A percentile compares a stretch with the other conserved stretches of the same genome.
These are phyloP conservation scores for Mortierella sp. DNA, from an alignment of 371 early-diverging fungal species.

Conservation along the genomic window DNA sequence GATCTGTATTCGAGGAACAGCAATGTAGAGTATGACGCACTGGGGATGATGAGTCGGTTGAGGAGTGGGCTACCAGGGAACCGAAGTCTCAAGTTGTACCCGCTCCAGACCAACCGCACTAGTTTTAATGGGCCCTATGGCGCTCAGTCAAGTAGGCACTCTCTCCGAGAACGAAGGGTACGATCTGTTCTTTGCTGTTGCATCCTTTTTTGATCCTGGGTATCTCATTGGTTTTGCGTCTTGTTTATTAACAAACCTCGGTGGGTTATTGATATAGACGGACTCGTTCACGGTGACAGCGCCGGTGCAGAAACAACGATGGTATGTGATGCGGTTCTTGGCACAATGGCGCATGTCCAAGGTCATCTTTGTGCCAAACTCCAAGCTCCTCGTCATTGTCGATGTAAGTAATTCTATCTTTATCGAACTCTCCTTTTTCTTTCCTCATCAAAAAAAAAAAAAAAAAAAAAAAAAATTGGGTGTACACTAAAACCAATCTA, in stretches of 20 bases:
- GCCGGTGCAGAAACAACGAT: conserved; percentile 45
- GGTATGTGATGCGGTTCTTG: conserved; percentile 47
- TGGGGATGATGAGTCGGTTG: not conserved
- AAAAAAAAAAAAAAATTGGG: not conserved
- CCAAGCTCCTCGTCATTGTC: conserved; percentile 47
- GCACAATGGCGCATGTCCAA: conserved; percentile 53
- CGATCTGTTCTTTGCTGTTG: not conserved
- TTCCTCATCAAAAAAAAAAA: not conserved
- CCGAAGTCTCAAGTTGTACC: conserved; percentile 18
- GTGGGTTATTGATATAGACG: no score
- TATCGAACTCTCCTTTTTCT: not conserved
- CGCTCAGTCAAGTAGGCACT: not conserved
- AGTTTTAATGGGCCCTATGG: not conserved
- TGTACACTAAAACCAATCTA: not conserved
- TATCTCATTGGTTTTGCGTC: no score
- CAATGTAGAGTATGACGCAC: conserved; percentile 10
- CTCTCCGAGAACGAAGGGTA: conserved; percentile 29
- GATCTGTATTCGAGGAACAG: conserved; percentile 23
- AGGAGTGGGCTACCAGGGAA: not conserved
- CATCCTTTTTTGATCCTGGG: not conserved
- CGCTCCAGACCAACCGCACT: conserved; percentile 8
- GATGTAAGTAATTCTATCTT: conserved; percentile 25
- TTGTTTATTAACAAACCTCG: not conserved
- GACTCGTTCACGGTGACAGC: conserved; percentile 47
- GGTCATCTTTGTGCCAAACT: conserved; percentile 45